Conservation (phyloP, 495 filamentous ascomycete species). For the Glutinoglossum americanum region DNA sequence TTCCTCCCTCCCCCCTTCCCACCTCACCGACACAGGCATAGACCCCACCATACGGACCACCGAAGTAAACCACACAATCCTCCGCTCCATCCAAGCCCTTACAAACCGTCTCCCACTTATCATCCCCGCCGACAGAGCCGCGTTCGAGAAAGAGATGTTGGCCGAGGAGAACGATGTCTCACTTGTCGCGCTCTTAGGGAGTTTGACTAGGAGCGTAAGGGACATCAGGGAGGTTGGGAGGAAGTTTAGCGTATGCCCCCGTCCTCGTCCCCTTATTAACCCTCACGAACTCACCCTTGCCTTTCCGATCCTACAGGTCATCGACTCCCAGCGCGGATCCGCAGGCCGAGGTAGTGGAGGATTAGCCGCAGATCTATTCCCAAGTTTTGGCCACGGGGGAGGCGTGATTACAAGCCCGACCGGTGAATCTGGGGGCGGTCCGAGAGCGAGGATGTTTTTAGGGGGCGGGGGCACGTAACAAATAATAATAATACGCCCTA, state of each 20-base stretch:
- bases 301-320: neutral
- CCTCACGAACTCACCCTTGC: neutral
- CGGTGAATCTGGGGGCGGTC: neutral
- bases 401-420: neutral
- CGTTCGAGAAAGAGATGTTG: conserved; percentile 33
- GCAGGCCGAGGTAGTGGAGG: neutral
- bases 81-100: conserved; percentile 43
- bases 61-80: conserved; percentile 27
- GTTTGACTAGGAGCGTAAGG: conserved; percentile 41
- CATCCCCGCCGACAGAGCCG: conserved; percentile 27
- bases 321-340: neutral
- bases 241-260: conserved; percentile 26
- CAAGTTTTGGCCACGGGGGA: neutral
- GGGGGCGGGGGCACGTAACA: too few species aligned
- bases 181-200: conserved; percentile 46
- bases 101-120: conserved; percentile 39
- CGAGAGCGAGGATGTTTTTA: neutral
- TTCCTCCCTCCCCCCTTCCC: conserved; percentile 41
- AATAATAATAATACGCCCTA: too few species aligned
- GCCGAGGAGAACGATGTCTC: conserved; percentile 60
- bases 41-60: conserved; percentile 8
- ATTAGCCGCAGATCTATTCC: neutral
- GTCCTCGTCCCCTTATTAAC: neutral
- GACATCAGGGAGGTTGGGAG: conserved; percentile 47
- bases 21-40: conserved; percentile 21